Evolutionary conservation across 768 basidiomycete species (phyloP).

Genomic region (Tricholoma terreum): DNA sequence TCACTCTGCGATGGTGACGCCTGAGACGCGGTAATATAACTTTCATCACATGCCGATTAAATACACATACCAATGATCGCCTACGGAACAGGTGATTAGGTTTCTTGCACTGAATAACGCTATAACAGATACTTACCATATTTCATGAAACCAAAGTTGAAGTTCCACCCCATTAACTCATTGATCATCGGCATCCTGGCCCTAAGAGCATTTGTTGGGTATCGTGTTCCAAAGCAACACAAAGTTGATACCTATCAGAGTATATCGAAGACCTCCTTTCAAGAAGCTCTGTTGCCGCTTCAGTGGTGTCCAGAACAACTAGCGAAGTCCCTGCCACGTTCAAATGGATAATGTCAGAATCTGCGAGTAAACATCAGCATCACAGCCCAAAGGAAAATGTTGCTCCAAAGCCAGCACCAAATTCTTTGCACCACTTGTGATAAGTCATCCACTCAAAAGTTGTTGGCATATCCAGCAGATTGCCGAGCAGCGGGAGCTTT

Average conservation of each 20-base stretch:
- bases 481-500: conserved; percentile 5
- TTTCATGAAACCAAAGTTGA: conserved; percentile 6
- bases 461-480: conserved; percentile 5
- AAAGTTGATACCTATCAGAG: background rate
- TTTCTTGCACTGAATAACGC: too few relatives aligned
- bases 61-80: background rate
- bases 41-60: background rate
- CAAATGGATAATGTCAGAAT: conserved; percentile 6
- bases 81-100: background rate
- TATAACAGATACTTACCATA: background rate
- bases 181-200: conserved; percentile 10
- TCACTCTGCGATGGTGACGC: conserved; percentile 22
- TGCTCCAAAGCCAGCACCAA: background rate
- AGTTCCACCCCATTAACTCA: conserved; percentile 12
- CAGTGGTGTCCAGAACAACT: background rate
- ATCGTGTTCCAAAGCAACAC: background rate
- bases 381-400: background rate
- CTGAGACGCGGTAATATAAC: conserved; percentile 4
- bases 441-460: conserved; percentile 5
- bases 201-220: background rate
- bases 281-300: conserved; percentile 2
- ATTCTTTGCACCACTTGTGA: conserved; percentile 3
- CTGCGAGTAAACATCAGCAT: background rate
- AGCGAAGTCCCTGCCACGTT: conserved; percentile 1
- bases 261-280: conserved; percentile 6